These are phyloP conservation scores for Xylaria digitata DNA, from an alignment of 2,329 filamentous ascomycete genomes.

Conservation along the genomic window DNA sequence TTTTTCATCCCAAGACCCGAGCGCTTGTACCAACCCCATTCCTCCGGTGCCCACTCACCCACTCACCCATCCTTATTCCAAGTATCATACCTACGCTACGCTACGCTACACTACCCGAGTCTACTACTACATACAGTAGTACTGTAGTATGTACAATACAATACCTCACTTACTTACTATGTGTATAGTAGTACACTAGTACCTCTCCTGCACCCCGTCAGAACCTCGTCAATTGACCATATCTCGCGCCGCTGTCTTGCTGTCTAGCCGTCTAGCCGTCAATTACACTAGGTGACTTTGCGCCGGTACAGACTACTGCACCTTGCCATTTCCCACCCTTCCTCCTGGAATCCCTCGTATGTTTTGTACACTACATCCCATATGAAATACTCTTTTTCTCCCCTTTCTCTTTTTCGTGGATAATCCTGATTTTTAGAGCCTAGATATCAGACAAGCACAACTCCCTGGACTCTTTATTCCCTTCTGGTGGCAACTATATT, in stretches of 20 bases:
- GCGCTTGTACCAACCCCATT: constrained; percentile 36
- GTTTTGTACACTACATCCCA: constrained; percentile 32
- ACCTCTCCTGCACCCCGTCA: constrained; percentile 18
- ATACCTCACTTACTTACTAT: too few relatives aligned
- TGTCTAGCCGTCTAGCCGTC: constrained; percentile 9
- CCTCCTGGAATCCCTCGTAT: constrained; percentile 41
- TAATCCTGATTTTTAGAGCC: constrained; percentile 3
- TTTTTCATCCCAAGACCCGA: constrained; percentile 30
- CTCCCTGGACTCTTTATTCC: not conserved
- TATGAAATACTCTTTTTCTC: constrained; percentile 29
- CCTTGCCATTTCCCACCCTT: constrained; percentile 43
- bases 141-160: not conserved
- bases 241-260: constrained; percentile 29
- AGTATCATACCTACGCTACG: not conserved
- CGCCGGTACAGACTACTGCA: constrained; percentile 46
- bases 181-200: not conserved
- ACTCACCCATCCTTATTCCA: constrained; percentile 11
- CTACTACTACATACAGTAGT: not conserved
- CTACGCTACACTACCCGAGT: constrained; percentile 2
- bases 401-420: constrained; percentile 19
- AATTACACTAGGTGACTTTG: constrained; percentile 42
- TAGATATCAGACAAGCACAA: constrained; percentile 6
- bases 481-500: not conserved
- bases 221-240: constrained; percentile 34
- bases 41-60: constrained; percentile 32